Evolutionary conservation across 2,329 filamentous ascomycete species (phyloP), one percentile per base, ranked within the genome.

Genomic region (Botryotinia calthae): DNA sequence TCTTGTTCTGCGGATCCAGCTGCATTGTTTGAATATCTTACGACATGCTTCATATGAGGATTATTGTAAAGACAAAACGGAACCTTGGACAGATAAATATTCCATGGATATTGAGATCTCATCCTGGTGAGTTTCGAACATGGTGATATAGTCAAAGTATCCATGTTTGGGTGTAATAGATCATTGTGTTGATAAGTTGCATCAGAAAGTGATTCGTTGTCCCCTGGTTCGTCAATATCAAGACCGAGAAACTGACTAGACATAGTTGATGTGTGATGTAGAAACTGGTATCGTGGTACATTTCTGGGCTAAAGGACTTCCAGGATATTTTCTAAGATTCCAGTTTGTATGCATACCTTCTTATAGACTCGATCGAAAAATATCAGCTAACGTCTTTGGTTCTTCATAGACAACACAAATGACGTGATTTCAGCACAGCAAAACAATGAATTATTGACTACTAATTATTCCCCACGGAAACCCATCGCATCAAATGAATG

Each of bases 301-400:
- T 28, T 0, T 28, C 25, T 20, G 37, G 37, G 37, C 37, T 18
- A 10, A 12, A 63, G 25, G 8, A 28, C 22, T 20, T 9, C 16
- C 16, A 4, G 1, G 7, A 16, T n/a, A 8, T 0, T 8, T 63
- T 42, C 1, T 1, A 4, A 16, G 37, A 63, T 18, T 28, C 8
- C 16, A 42, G 8, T 4, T 0, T n/a, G 2, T 18, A 42, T 56
- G 0, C 10, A 42, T 56, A 0, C 8, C n/a, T 28, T 16, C 9
- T 4, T 42, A 3, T 28, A 9, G 8, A 18, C 25, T 18, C n/a
- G 51, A 42, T 42, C 37, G 4, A 25, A 7, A 8, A 20, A 7
- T 42, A 28, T 42, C 2, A 42, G 25, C 37, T 25, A 42, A 20
- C 1, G 16, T 28, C 25, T 28, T 12, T 18, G 12, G 25, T 18